These are phyloP conservation scores for Cadophora malorum DNA, from an alignment of 2,329 filamentous ascomycete species.

Conservation along the genomic window DNA sequence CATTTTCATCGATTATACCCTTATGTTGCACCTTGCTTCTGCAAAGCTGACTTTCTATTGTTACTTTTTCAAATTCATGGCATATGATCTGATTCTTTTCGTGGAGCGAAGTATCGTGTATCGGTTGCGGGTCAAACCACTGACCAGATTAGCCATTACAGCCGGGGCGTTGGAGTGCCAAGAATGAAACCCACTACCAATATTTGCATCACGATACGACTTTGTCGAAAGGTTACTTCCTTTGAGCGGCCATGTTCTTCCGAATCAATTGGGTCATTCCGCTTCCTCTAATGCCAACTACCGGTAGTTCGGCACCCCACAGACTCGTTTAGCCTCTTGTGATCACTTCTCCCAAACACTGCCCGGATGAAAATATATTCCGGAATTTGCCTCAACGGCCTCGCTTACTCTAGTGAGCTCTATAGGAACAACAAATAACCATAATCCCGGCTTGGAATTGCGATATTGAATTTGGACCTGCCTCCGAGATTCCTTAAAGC, in stretches of 20 bases:
- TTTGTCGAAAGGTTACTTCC: neutral
- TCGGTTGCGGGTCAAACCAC: neutral
- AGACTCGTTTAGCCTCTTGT: constrained; percentile 8
- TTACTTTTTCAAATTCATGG: neutral
- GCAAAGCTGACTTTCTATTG: neutral
- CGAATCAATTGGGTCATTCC: constrained; percentile 6
- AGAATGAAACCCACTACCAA: neutral
- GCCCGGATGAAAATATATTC: constrained; percentile 9
- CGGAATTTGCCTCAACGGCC: constrained; percentile 2
- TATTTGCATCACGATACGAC: neutral
- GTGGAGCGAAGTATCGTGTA: neutral
- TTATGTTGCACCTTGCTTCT: neutral
- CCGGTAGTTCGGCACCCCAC: neutral
- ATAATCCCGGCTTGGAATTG: constrained; percentile 7
- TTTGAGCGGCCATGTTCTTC: constrained; percentile 6
- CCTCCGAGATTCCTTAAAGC: neutral
- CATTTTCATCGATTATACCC: neutral
- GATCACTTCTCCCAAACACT: constrained; percentile 1
- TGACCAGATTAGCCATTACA: neutral
- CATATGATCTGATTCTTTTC: neutral
- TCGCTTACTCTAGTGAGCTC: neutral
- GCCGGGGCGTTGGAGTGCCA: neutral
- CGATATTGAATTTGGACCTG: neutral
- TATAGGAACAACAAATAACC: constrained; percentile 5
- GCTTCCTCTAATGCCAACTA: neutral